These are phyloP conservation scores for Chaetothyriales sp. DNA, from an alignment of 2,329 filamentous ascomycete genomes.

Conservation along the genomic window DNA sequence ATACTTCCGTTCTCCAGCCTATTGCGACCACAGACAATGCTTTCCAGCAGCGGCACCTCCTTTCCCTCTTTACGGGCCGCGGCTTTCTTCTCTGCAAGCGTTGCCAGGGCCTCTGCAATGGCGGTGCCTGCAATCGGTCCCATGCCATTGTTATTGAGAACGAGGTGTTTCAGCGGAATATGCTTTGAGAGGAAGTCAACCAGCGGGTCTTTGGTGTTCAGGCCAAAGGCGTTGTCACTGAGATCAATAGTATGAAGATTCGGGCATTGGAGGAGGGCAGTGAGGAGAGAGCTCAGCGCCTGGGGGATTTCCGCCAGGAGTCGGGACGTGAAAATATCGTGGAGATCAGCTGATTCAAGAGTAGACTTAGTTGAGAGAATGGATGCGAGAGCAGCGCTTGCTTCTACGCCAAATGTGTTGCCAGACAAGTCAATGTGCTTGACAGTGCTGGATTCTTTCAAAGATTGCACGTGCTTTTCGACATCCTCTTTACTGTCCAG, in stretches of 20 bases:
- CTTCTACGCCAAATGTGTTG: slow-evolving; percentile 84
- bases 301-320: slow-evolving; percentile 87
- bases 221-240: slow-evolving; percentile 94
- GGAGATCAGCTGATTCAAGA: slow-evolving; percentile 71
- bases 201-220: slow-evolving; percentile 85
- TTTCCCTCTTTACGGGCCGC: slow-evolving; percentile 51
- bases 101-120: slow-evolving; percentile 73
- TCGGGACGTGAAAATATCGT: slow-evolving; percentile 94
- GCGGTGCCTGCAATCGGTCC: slow-evolving; percentile 81
- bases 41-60: slow-evolving; percentile 72
- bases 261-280: slow-evolving; percentile 70
- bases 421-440: slow-evolving; percentile 78
- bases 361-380: slow-evolving; percentile 74
- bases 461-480: slow-evolving; percentile 64
- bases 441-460: slow-evolving; percentile 58
- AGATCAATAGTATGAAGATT: slow-evolving; percentile 85
- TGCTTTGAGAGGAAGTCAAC: slow-evolving; percentile 83
- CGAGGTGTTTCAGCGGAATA: slow-evolving; percentile 79
- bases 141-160: slow-evolving; percentile 96
- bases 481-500: slow-evolving; percentile 80
- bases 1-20: slow-evolving; percentile 91
- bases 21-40: slow-evolving; percentile 94
- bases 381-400: slow-evolving; percentile 71
- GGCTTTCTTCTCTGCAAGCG: slow-evolving; percentile 72
- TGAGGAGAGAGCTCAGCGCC: slow-evolving; percentile 72